These are phyloP conservation scores for Chlorella vulgaris DNA, from an alignment of 139 green algal genomes.

Conservation along the genomic window DNA sequence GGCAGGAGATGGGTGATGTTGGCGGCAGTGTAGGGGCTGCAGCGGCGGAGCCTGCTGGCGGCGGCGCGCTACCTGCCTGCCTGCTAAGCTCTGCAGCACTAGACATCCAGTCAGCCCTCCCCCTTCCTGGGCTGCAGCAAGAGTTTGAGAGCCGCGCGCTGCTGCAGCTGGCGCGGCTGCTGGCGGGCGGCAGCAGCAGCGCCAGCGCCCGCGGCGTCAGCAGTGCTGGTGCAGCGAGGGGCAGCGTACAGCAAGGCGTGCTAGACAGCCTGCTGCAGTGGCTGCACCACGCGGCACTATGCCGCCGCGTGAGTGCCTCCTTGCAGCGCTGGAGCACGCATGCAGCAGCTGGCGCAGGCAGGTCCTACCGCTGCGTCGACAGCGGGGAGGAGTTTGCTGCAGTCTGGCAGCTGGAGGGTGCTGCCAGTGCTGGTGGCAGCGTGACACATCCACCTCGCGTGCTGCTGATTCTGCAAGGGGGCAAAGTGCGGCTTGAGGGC, in stretches of 20 bases:
- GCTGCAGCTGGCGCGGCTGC: slow-evolving; percentile 1
- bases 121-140: background rate
- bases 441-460: no score
- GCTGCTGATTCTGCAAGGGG: background rate
- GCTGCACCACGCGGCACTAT: slow-evolving; percentile 22
- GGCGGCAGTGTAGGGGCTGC: background rate
- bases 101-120: background rate
- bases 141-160: slow-evolving; percentile 33
- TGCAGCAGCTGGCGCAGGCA: background rate
- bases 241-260: background rate
- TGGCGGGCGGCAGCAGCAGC: background rate
- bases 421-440: background rate
- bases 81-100: slow-evolving; percentile 17
- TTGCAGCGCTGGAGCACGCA: background rate
- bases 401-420: slow-evolving; percentile 19
- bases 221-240: background rate
- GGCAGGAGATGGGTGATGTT: background rate
- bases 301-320: background rate
- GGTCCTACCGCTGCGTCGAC: background rate
- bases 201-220: background rate
- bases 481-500: slow-evolving; percentile 6
- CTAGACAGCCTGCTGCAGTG: slow-evolving; percentile 18
- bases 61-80: background rate
- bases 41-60: background rate
- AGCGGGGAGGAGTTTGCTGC: slow-evolving; percentile 8